Evolutionary conservation across 2,329 filamentous ascomycete species (phyloP).

Genomic region (Fusarium protoensiforme): DNA sequence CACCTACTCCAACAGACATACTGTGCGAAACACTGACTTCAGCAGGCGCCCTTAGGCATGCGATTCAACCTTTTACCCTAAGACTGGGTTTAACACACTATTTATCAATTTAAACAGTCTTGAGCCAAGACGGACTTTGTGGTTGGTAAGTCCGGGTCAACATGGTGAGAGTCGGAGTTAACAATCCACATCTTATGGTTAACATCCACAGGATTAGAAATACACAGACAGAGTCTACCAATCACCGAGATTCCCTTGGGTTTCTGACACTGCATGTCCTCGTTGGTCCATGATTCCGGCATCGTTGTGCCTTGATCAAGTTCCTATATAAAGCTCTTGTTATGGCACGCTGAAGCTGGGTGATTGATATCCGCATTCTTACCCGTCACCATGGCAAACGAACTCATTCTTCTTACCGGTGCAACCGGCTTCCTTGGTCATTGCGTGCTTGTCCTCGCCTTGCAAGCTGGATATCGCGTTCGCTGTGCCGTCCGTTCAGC

Average conservation of each 20-base stretch:
- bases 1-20: not conserved
- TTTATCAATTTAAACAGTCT: not conserved
- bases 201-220: not conserved
- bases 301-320: not conserved
- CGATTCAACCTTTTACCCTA: not conserved
- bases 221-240: not conserved
- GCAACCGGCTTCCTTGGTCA: conserved; percentile 9
- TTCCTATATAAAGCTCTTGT: not conserved
- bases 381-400: not conserved
- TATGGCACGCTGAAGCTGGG: too few species aligned
- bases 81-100: not conserved
- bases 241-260: not conserved
- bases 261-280: not conserved
- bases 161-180: not conserved
- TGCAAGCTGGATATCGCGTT: conserved; percentile 6
- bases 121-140: not conserved
- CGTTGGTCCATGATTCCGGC: not conserved
- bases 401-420: conserved; percentile 8
- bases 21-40: not conserved
- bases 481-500: conserved; percentile 27
- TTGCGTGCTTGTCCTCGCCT: not conserved
- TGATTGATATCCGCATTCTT: not conserved
- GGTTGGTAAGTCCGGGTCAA: not conserved
- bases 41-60: not conserved
- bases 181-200: not conserved